A percentile compares a stretch with the other conserved stretches of the same genome.
Evolutionary conservation across 2,329 filamentous ascomycete genomes (phyloP).

Genomic region (Xylariomycetidae sp.): DNA sequence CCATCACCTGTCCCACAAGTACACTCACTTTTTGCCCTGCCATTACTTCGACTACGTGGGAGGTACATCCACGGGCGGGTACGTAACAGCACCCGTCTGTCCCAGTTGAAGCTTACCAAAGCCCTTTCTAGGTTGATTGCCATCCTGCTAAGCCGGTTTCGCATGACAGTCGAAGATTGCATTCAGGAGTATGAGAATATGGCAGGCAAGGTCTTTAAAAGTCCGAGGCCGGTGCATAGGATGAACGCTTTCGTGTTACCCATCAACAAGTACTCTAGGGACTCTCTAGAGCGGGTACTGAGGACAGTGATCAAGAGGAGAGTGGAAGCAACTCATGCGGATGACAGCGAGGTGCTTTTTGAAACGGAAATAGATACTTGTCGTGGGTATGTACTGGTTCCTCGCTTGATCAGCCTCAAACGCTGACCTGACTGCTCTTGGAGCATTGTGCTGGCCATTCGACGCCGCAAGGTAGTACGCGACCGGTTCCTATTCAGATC

Average conservation of each 20-base stretch:
- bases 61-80: conserved; percentile 12
- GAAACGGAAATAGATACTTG: conserved; percentile 8
- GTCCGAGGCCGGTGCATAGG: conserved; percentile 4
- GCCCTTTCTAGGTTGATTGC: conserved; percentile 7
- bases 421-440: too few species aligned
- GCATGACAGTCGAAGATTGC: conserved; percentile 14
- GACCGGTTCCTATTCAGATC: conserved; percentile 4
- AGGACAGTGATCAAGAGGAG: conserved; percentile 8
- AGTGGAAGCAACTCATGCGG: conserved; percentile 1
- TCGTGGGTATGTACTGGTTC: conserved; percentile 7
- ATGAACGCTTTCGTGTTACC: conserved; percentile 2
- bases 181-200: conserved; percentile 9
- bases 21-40: conserved; percentile 10
- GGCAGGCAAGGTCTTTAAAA: conserved; percentile 7
- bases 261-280: conserved; percentile 8
- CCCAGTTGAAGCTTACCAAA: not conserved
- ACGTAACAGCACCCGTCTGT: not conserved
- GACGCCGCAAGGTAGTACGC: not conserved
- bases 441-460: conserved; percentile 3
- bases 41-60: conserved; percentile 13
- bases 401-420: too few species aligned
- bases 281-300: conserved; percentile 4
- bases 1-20: conserved; percentile 1
- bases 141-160: conserved; percentile 10
- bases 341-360: conserved; percentile 3